These are phyloP conservation scores for Chaetoceros muelleri DNA, from an alignment of 108 stramenopile genomes.

Conservation along the genomic window DNA sequence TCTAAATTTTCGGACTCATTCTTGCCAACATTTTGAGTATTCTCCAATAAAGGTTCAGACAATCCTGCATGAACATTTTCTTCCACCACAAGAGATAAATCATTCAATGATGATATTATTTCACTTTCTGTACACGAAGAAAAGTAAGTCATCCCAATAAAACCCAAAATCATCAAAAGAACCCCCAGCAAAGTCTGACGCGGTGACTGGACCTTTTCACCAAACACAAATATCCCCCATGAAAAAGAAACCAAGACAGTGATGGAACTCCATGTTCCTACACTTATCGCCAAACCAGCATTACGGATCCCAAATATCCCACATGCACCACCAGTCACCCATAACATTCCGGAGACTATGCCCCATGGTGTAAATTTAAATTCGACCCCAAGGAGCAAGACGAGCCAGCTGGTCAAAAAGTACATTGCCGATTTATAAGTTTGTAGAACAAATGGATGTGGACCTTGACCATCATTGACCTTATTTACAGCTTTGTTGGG, in stretches of 20 bases:
- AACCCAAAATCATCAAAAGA: slow-evolving; percentile 20
- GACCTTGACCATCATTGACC: background rate
- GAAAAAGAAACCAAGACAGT: slow-evolving; percentile 58
- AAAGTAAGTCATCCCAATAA: slow-evolving; percentile 37
- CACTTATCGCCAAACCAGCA: slow-evolving; percentile 59
- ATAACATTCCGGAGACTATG: slow-evolving; percentile 54
- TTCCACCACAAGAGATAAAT: no score
- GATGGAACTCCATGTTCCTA: slow-evolving; percentile 50
- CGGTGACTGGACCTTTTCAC: slow-evolving; percentile 38
- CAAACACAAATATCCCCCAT: slow-evolving; percentile 54
- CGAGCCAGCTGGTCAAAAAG: slow-evolving; percentile 38
- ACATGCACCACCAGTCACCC: slow-evolving; percentile 43
- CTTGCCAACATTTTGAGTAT: no score
- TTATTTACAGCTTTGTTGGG: no score
- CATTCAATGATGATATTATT: no score
- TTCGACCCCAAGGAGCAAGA: slow-evolving; percentile 32
- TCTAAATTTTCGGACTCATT: background rate
- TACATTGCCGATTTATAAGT: slow-evolving; percentile 45
- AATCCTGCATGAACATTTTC: background rate
- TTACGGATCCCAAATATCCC: slow-evolving; percentile 50
- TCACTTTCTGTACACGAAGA: slow-evolving; percentile 10
- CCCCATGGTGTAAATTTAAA: slow-evolving; percentile 63
- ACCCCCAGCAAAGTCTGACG: slow-evolving; percentile 16
- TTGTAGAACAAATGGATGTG: slow-evolving; percentile 12
- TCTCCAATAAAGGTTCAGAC: background rate